Evolutionary conservation across 169 alveolate species (phyloP).

Genomic region (Babesia caballi): DNA sequence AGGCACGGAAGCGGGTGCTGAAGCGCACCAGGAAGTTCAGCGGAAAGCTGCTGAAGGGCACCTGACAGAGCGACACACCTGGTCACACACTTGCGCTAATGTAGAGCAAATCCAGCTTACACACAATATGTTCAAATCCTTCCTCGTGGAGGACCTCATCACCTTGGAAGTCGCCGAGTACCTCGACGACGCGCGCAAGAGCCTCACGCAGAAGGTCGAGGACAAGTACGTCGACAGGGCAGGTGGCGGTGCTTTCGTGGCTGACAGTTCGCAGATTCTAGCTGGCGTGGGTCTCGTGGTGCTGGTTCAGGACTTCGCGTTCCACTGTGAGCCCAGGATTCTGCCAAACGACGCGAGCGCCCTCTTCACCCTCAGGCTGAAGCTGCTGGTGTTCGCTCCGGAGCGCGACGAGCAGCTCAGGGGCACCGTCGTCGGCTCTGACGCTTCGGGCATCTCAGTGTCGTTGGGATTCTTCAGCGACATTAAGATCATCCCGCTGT

Average conservation of each 20-base stretch:
- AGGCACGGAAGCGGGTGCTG: not conserved
- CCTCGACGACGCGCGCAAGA: slow-evolving; percentile 26
- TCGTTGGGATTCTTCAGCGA: slow-evolving; percentile 59
- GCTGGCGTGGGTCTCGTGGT: slow-evolving; percentile 43
- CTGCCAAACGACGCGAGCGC: slow-evolving; percentile 55
- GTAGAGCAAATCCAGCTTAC: not conserved
- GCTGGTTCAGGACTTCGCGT: slow-evolving; percentile 15
- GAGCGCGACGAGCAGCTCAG: slow-evolving; percentile 13
- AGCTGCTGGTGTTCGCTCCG: slow-evolving; percentile 51
- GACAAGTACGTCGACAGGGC: slow-evolving; percentile 60
- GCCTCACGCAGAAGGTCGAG: slow-evolving; percentile 17
- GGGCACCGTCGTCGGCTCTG: slow-evolving; percentile 15
- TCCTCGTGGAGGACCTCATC: slow-evolving; percentile 38
- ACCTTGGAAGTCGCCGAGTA: slow-evolving; percentile 42
- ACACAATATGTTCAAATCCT: slow-evolving; percentile 38
- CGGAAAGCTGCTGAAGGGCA: slow-evolving; percentile 35
- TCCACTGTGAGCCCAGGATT: slow-evolving; percentile 30
- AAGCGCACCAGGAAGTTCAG: slow-evolving; percentile 10
- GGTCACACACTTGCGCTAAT: not conserved
- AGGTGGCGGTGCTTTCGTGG: not conserved
- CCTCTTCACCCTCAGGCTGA: slow-evolving; percentile 28
- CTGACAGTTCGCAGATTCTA: slow-evolving; percentile 15
- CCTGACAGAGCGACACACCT: not conserved
- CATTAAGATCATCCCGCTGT: slow-evolving; percentile 25
- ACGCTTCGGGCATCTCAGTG: slow-evolving; percentile 20